Conservation (phyloP, 257 asterid genomes). For the Henckelia pumila region DNA sequence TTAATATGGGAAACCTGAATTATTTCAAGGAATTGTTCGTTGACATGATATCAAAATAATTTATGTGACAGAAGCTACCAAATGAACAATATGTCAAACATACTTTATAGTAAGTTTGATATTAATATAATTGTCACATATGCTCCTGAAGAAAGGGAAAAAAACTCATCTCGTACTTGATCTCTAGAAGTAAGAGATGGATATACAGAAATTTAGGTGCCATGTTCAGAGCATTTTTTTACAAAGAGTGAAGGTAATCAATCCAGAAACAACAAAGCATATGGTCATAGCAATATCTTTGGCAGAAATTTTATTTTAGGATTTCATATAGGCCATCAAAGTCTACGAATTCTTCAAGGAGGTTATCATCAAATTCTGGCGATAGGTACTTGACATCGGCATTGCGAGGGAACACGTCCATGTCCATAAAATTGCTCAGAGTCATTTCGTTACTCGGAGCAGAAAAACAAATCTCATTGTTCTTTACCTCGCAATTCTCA, state of each 20-base stretch:
- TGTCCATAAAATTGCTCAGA: slow-evolving; percentile 1
- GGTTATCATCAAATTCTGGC: background rate
- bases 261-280: background rate
- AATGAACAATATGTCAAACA: too few relatives aligned
- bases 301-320: background rate
- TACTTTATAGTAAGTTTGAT: too few relatives aligned
- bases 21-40: background rate
- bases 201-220: background rate
- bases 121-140: background rate
- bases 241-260: background rate
- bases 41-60: too few relatives aligned
- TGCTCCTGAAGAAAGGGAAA: background rate
- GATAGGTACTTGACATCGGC: background rate
- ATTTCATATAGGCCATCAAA: slow-evolving; percentile 12
- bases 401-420: background rate
- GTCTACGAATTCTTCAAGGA: background rate
- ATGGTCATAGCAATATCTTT: too few relatives aligned
- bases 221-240: background rate
- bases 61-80: too few relatives aligned
- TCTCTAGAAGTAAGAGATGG: background rate
- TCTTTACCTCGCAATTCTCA: background rate
- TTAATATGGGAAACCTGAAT: background rate
- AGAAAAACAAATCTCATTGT: background rate
- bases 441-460: background rate
- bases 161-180: background rate